A percentile compares a stretch with the other conserved stretches of the same genome.
These are phyloP conservation scores for Sisymbrium altissimum DNA, from an alignment of 345 rosid genomes.

Conservation along the genomic window DNA sequence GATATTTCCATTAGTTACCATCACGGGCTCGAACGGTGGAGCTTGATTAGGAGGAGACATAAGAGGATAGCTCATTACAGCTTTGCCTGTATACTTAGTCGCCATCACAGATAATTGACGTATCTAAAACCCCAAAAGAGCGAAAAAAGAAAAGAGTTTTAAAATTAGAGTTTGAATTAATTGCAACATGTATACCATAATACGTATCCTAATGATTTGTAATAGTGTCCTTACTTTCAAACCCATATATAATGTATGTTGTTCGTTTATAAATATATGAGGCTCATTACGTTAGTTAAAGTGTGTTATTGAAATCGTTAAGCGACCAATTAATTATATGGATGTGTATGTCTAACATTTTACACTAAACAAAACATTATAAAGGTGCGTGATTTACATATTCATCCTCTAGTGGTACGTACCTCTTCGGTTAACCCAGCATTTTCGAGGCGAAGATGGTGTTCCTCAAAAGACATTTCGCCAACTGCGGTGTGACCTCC, in stretches of 20 bases:
- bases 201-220: background rate
- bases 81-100: constrained; percentile 57
- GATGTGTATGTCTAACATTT: background rate
- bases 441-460: constrained; percentile 77
- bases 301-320: background rate
- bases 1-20: constrained; percentile 40
- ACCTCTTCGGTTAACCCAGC: constrained; percentile 77
- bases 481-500: constrained; percentile 76
- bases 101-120: constrained; percentile 57
- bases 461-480: constrained; percentile 83
- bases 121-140: constrained; percentile 39
- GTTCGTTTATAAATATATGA: background rate
- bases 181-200: background rate
- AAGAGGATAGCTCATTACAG: constrained; percentile 45
- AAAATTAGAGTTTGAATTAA: background rate
- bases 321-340: background rate
- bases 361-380: background rate
- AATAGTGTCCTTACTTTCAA: background rate
- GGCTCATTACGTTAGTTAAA: background rate
- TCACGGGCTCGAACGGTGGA: constrained; percentile 47
- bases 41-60: constrained; percentile 35
- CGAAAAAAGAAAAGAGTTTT: background rate
- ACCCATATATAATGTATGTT: background rate
- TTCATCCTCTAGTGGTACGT: background rate
- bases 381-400: background rate